Evolutionary conservation across 495 filamentous ascomycete genomes (phyloP), one percentile per base, ranked within the genome.

Genomic region (Rostrohypoxylon terebratum): DNA sequence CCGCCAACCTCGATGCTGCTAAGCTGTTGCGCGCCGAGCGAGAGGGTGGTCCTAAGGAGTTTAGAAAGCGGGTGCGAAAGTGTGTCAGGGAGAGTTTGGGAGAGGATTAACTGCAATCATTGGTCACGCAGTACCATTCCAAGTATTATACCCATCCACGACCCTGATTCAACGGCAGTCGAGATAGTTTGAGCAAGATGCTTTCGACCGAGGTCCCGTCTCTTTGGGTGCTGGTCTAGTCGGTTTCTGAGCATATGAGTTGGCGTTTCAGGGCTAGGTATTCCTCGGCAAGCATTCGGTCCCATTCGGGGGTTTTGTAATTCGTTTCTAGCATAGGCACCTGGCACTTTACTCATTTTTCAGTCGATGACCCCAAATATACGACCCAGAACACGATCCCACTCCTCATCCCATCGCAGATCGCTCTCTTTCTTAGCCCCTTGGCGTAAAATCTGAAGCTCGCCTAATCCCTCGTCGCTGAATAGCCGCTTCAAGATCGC

Each of bases 1-100:
- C 96, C 0, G 96, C 96, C 1, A 98, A 99, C 77, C 88, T 98
- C 8, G 96, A 99, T 77, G 96, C 96, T 0, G 95, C 94, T 10
- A 84, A 90, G 50, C 73, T 98, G 78, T 92, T 97, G 89, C 86
- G 96, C 25, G 93, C 94, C 73, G 92, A 98, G 75, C 83, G 88
- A 59, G 89, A 85, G 61, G 83, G 84, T 4, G 77, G 77, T 36
- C 79, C 78, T 16, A 83, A 89, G 74, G 93, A 94, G 61, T 97
- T 95, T 73, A 87, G 90, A 82, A 93, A 88, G 81, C 79, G 88
- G 40, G 93, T 92, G 69, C 83, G 92, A 70, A 88, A 88, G 81
- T 91, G 91, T 75, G 94, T 98, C 4, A 85, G 93, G 77, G 90
- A 91, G 78, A 98, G 95, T 77, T 79, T 95, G 75, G 94, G 91